Evolutionary conservation across 768 basidiomycete species (phyloP).

Genomic region (Calocera viscosa): DNA sequence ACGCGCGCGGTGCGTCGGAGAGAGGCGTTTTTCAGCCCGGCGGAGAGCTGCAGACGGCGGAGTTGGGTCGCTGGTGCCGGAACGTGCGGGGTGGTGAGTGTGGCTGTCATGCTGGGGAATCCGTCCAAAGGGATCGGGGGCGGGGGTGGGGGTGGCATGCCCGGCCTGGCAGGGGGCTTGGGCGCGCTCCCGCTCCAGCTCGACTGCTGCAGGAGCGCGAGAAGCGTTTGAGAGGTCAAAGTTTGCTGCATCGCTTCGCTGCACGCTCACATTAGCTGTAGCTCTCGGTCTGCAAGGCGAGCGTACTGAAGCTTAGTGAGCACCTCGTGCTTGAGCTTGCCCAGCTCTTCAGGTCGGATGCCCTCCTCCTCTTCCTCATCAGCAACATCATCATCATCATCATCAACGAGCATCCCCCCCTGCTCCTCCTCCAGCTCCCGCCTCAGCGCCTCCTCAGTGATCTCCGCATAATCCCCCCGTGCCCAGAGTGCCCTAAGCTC

Average conservation of each 20-base stretch:
- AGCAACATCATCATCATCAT: background rate
- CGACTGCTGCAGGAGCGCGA: background rate
- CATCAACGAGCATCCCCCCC: background rate
- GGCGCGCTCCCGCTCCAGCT: background rate
- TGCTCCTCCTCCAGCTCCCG: background rate
- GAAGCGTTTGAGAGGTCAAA: background rate
- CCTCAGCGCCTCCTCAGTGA: background rate
- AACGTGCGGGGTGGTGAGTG: background rate
- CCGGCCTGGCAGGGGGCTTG: background rate
- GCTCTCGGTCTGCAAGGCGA: background rate
- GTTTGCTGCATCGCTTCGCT: conserved; percentile 5
- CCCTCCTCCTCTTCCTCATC: background rate
- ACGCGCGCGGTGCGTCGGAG: background rate
- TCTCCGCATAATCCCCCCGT: background rate
- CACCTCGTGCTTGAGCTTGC: background rate
- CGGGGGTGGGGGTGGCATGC: background rate
- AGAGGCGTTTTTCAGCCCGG: background rate
- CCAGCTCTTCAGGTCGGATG: background rate
- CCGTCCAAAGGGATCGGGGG: background rate
- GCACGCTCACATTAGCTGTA: background rate
- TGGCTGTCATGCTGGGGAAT: background rate
- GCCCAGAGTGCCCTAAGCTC: background rate
- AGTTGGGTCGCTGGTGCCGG: background rate
- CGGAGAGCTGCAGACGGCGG: background rate
- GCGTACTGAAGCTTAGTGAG: background rate